These are phyloP conservation scores for Phytopythium vexans DNA, from an alignment of 352 stramenopile species.

Conservation along the genomic window DNA sequence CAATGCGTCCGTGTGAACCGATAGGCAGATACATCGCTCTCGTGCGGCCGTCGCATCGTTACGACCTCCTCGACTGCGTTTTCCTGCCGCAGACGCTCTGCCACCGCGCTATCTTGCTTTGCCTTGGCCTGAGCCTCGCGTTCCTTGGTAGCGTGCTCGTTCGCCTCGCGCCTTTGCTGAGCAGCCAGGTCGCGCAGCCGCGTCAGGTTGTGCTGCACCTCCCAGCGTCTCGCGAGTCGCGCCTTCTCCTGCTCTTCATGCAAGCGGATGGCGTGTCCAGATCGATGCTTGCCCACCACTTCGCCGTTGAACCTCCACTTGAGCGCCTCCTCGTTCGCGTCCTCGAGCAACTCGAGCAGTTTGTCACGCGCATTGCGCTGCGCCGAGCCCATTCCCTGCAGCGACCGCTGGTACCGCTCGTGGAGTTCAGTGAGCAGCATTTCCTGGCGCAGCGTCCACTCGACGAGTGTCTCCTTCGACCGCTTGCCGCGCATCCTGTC, in stretches of 20 bases:
- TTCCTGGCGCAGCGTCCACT: slow-evolving; percentile 31
- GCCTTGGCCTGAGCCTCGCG: slow-evolving; percentile 27
- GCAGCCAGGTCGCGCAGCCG: slow-evolving; percentile 33
- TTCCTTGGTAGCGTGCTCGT: slow-evolving; percentile 27
- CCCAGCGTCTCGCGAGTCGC: slow-evolving; percentile 21
- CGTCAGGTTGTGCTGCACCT: slow-evolving; percentile 45
- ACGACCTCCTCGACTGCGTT: slow-evolving; percentile 39
- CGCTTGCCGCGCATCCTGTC: slow-evolving; percentile 39
- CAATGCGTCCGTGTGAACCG: slow-evolving; percentile 55
- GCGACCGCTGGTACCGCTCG: slow-evolving; percentile 47
- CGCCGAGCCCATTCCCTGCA: slow-evolving; percentile 57
- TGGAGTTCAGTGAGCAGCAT: slow-evolving; percentile 42
- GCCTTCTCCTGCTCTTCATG: slow-evolving; percentile 18
- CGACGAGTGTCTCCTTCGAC: slow-evolving; percentile 17
- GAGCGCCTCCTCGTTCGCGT: slow-evolving; percentile 42
- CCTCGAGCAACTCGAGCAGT: slow-evolving; percentile 44
- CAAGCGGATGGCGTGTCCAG: slow-evolving; percentile 25
- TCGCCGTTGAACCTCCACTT: slow-evolving; percentile 55
- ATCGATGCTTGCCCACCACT: slow-evolving; percentile 25
- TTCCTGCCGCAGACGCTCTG: slow-evolving; percentile 16
- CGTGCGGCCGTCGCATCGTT: slow-evolving; percentile 24
- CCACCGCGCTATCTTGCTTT: slow-evolving; percentile 21
- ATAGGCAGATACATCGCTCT: slow-evolving; percentile 48
- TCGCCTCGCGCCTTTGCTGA: slow-evolving; percentile 44
- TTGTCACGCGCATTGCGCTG: slow-evolving; percentile 61